phyloP scores from a whole-genome alignment of 2,329 filamentous ascomycete genomes.

The Massarina eburnea region DNA sequence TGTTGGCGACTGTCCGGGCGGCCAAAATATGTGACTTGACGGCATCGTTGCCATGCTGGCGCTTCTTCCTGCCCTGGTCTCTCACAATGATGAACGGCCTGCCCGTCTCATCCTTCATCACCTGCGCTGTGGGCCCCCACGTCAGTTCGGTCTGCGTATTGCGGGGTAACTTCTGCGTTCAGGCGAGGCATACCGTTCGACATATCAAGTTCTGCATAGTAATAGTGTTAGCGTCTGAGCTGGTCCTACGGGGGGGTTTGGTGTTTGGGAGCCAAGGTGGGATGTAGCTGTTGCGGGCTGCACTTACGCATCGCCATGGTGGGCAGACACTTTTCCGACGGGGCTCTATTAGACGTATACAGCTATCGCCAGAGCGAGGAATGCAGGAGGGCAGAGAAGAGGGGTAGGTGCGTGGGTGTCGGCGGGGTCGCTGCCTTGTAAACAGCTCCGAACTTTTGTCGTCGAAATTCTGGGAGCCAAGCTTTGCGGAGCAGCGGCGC shows the following conservation, averaged over 20 bases:
- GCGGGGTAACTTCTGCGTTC: constrained; percentile 7
- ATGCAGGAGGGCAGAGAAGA: neutral
- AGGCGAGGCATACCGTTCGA: constrained; percentile 67
- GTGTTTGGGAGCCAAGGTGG: constrained; percentile 1
- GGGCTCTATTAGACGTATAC: neutral
- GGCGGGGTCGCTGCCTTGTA: constrained; percentile 30
- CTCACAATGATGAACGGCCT: constrained; percentile 97
- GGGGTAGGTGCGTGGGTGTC: constrained; percentile 23
- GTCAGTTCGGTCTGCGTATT: constrained; percentile 23
- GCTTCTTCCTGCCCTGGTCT: constrained; percentile 99
- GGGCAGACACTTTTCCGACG: constrained; percentile 6
- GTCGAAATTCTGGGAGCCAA: constrained; percentile 17
- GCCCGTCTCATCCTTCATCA: constrained; percentile 97
- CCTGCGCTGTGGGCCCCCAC: constrained; percentile 54
- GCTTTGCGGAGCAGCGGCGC: constrained; percentile 6
- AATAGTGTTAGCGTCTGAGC: constrained; percentile 26
- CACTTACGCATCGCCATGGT: constrained; percentile 46
- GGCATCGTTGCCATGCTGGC: constrained; percentile 93
- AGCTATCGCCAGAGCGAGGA: constrained; percentile 4
- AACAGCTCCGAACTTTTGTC: constrained; percentile 11
- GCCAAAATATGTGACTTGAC: constrained; percentile 98
- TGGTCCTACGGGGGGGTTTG: neutral
- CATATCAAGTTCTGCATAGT: constrained; percentile 71
- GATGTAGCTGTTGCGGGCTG: constrained; percentile 20
- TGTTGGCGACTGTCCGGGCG: constrained; percentile 91